Percentiles rank a stretch among this genome's conserved stretches.
Evolutionary conservation across 345 rosid species (phyloP).

Genomic region (Eucalyptus tenuipes): DNA sequence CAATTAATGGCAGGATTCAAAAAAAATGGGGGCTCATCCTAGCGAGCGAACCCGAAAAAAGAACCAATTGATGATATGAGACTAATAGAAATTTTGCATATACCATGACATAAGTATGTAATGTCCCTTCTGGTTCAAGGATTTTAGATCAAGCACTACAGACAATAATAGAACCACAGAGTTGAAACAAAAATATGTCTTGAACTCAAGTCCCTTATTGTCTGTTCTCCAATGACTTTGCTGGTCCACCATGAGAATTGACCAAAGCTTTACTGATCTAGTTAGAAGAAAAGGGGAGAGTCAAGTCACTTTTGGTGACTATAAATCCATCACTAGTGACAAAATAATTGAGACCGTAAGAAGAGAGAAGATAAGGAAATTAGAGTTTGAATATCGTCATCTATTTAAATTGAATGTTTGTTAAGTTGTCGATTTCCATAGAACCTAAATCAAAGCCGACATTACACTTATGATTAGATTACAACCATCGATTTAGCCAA

Average conservation of each 20-base stretch:
- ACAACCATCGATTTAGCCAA: too few species aligned
- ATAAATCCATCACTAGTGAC: neutral
- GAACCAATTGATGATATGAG: neutral
- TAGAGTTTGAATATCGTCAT: neutral
- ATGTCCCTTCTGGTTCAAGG: neutral
- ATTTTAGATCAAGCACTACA: neutral
- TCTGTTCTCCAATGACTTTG: too few species aligned
- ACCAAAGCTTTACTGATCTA: neutral
- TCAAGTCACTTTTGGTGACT: neutral
- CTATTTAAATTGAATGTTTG: neutral
- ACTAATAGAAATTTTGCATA: neutral
- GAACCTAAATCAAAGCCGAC: neutral
- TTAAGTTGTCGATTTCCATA: too few species aligned
- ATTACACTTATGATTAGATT: neutral
- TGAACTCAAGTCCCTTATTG: neutral
- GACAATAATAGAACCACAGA: neutral
- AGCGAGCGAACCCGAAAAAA: neutral
- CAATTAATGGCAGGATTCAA: neutral
- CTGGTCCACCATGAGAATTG: neutral
- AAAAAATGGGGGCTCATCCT: neutral
- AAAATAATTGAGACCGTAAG: neutral
- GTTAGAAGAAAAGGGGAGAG: neutral
- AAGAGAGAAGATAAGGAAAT: neutral
- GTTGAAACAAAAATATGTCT: neutral
- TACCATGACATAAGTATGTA: neutral